Evolutionary conservation across 805 yeast species (phyloP), one percentile per base, ranked within the genome.

Genomic region (Saccharomycopsis microspora): DNA sequence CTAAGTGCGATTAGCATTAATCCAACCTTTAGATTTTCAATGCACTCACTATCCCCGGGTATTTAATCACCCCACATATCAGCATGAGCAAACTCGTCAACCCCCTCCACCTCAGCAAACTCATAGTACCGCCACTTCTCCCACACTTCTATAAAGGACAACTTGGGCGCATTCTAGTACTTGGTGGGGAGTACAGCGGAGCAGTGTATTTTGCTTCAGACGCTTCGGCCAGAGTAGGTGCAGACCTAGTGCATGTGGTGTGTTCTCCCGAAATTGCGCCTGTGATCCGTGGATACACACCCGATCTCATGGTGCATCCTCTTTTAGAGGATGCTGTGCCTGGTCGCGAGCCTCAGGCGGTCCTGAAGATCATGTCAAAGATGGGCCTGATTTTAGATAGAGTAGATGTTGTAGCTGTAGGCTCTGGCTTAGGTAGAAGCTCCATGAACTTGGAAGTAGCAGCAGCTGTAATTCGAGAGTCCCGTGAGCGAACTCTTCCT

Each of bases 151-250:
- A 90, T 65, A 90, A 90, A 62, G 98, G 98, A 28, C 97, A 90
- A 61, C 72, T 84, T 4, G 97, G 97, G 4, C 72, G 86, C 50
- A 70, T 90, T 2, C 86, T 82, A 7, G 85, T 90, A 0, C 75
- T 90, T 53, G 98, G 98, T 28, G 98, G 98, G 1, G 82, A 93
- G 62, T 90, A 88, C 61, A 89, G 97, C 0, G 98, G 98, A 0
- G 98, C 98, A 0, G 97, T 97, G 1, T 93, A 71, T 63, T 93
- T 93, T 62, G 75, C 95, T 35, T 84, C 94, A 4, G 82, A 84
- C 60, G 84, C 96, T 1, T 77, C 95, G 1, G 85, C 95, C 2
- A 64, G 83, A 36, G 71, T 82, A 44, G 98, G 98, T 0, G 82
- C 88, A 46, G 98, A 90, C 60, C 69, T 93, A 66, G 75, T 90